Evolutionary conservation across 2,329 filamentous ascomycete species (phyloP).

Genomic region (Knufia petricola): DNA sequence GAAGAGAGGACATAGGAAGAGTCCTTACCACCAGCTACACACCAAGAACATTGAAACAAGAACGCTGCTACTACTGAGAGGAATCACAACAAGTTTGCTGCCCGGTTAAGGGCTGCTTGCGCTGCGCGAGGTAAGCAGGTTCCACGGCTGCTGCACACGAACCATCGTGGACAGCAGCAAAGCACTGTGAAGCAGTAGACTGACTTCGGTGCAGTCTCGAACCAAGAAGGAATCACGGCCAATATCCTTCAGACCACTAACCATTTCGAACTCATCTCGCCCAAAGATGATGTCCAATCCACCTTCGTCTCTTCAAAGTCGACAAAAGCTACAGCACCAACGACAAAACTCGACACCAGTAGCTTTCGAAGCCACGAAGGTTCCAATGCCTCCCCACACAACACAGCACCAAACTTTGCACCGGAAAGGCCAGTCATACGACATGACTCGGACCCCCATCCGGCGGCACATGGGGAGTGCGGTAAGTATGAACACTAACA

Average conservation of each 20-base stretch:
- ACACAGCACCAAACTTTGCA: slow-evolving; percentile 49
- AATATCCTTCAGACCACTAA: slow-evolving; percentile 33
- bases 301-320: slow-evolving; percentile 61
- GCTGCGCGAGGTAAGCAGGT: slow-evolving; percentile 63
- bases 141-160: neutral
- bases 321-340: slow-evolving; percentile 67
- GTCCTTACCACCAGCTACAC: neutral
- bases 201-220: slow-evolving; percentile 22
- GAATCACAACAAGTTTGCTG: slow-evolving; percentile 33
- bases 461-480: slow-evolving; percentile 20
- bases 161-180: neutral
- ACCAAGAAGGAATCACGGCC: slow-evolving; percentile 39
- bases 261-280: slow-evolving; percentile 60
- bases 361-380: slow-evolving; percentile 65
- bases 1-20: neutral
- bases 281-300: slow-evolving; percentile 73
- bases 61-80: slow-evolving; percentile 21
- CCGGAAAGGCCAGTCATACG: slow-evolving; percentile 63
- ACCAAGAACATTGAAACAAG: slow-evolving; percentile 15
- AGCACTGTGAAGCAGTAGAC: slow-evolving; percentile 4
- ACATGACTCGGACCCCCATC: slow-evolving; percentile 37
- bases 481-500: slow-evolving; percentile 46
- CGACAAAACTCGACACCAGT: slow-evolving; percentile 76
- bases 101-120: slow-evolving; percentile 71
- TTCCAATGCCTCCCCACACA: slow-evolving; percentile 45